These are phyloP conservation scores for Pholiota conissans DNA, from an alignment of 768 basidiomycete genomes.

Conservation along the genomic window DNA sequence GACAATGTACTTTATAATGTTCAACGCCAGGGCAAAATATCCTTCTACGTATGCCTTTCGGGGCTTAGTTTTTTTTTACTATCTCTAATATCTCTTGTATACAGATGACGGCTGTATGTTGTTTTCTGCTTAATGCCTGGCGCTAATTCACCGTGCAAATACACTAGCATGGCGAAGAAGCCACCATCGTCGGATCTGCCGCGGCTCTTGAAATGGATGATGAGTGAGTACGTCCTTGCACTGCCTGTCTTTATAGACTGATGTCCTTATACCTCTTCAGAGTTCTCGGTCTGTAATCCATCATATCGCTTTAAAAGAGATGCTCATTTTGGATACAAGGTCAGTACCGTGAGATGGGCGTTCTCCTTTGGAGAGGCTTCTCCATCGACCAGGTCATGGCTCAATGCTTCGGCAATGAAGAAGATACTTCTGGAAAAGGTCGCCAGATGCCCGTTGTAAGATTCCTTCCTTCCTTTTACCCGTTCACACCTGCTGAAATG, in stretches of 20 bases:
- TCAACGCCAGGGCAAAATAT: slow-evolving; percentile 91
- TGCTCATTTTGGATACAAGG: slow-evolving; percentile 37
- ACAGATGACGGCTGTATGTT: slow-evolving; percentile 81
- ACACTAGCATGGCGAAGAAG: slow-evolving; percentile 83
- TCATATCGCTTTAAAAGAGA: neutral
- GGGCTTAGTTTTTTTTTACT: neutral
- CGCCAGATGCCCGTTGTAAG: slow-evolving; percentile 92
- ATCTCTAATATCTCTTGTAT: neutral
- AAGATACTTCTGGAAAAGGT: slow-evolving; percentile 81
- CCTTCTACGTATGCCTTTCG: slow-evolving; percentile 72
- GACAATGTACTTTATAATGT: slow-evolving; percentile 91
- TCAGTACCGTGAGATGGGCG: slow-evolving; percentile 93
- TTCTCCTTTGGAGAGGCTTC: slow-evolving; percentile 87
- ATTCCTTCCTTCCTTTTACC: neutral
- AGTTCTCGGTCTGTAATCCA: slow-evolving; percentile 60
- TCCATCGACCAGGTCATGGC: slow-evolving; percentile 80
- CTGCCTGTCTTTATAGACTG: neutral
- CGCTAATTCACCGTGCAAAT: neutral
- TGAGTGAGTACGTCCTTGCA: slow-evolving; percentile 55
- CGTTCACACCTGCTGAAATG: neutral
- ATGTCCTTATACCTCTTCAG: slow-evolving; percentile 31
- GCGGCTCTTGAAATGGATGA: slow-evolving; percentile 82
- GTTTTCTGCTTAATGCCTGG: neutral
- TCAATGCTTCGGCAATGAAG: slow-evolving; percentile 87
- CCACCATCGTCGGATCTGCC: slow-evolving; percentile 85